Evolutionary conservation across 805 yeast species (phyloP).

Genomic region (Starmerella bacillaris): DNA sequence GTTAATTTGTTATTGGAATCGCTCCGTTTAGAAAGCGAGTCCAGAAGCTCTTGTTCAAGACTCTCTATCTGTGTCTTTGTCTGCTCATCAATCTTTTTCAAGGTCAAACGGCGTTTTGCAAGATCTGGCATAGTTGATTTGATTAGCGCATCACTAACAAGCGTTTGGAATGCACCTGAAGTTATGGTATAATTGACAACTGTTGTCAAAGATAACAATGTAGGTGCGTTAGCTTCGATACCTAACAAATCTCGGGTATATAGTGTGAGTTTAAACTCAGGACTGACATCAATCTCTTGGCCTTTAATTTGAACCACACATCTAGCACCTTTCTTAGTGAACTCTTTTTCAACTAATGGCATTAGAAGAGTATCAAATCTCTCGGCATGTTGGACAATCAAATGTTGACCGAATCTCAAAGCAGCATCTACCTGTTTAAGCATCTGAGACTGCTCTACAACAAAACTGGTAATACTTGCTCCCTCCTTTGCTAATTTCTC

Average conservation of each 20-base stretch:
- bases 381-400: constrained; percentile 67
- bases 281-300: constrained; percentile 47
- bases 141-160: constrained; percentile 41
- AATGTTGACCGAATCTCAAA: constrained; percentile 59
- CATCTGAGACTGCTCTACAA: constrained; percentile 44
- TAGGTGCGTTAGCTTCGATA: constrained; percentile 28
- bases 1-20: constrained; percentile 25
- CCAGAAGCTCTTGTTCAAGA: constrained; percentile 43
- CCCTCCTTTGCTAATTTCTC: constrained; percentile 19
- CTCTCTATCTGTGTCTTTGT: constrained; percentile 35
- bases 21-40: constrained; percentile 36
- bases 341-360: constrained; percentile 43
- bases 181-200: constrained; percentile 61
- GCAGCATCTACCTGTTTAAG: constrained; percentile 59
- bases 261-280: constrained; percentile 42
- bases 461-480: constrained; percentile 34
- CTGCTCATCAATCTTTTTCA: constrained; percentile 40
- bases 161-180: constrained; percentile 42
- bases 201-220: constrained; percentile 43
- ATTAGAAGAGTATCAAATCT: constrained; percentile 56
- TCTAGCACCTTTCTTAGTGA: constrained; percentile 50
- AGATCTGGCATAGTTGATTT: constrained; percentile 45
- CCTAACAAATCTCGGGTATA: constrained; percentile 40
- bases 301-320: constrained; percentile 41
- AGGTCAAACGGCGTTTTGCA: constrained; percentile 36